Evolutionary conservation across 192 early-diverging fungal species (phyloP).

Genomic region (Pecoramyces ruminantium): DNA sequence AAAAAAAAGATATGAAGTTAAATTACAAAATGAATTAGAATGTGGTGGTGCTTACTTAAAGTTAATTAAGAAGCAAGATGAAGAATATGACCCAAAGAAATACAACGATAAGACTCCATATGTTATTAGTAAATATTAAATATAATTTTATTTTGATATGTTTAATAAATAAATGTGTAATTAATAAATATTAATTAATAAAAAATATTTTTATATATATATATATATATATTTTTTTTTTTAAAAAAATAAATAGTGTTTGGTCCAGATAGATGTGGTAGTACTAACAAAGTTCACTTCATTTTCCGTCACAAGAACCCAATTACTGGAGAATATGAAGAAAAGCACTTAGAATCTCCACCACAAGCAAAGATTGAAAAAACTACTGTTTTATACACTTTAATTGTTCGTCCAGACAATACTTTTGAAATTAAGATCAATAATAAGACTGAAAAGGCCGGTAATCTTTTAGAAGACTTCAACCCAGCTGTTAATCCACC

Average conservation of each 20-base stretch:
- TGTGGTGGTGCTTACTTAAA: conserved; percentile 92
- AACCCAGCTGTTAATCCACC: conserved; percentile 73
- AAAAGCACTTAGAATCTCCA: conserved; percentile 68
- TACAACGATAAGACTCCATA: conserved; percentile 76
- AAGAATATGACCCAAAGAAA: conserved; percentile 37
- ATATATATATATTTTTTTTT: background rate
- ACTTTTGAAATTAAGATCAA: conserved; percentile 63
- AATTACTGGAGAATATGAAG: conserved; percentile 54
- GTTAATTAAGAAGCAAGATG: conserved; percentile 37
- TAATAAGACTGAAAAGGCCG: conserved; percentile 36
- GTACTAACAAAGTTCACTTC: conserved; percentile 78
- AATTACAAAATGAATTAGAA: conserved; percentile 65
- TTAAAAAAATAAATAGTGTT: conserved; percentile 50
- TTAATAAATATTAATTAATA: too few relatives aligned
- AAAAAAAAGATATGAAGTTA: conserved; percentile 56
- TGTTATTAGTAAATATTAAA: conserved; percentile 37
- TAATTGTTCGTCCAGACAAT: conserved; percentile 69
- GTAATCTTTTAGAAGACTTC: conserved; percentile 63
- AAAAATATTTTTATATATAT: too few relatives aligned
- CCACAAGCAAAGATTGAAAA: conserved; percentile 48
- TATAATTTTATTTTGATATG: too few relatives aligned
- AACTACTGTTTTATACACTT: conserved; percentile 60
- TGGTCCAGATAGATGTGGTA: conserved; percentile 90
- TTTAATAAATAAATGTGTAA: too few relatives aligned
- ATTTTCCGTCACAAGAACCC: conserved; percentile 88